Percentiles rank a stretch among this genome's conserved stretches.
phyloP scores from a whole-genome alignment of 2,329 filamentous ascomycete species.

The Diaporthe humulicola region DNA sequence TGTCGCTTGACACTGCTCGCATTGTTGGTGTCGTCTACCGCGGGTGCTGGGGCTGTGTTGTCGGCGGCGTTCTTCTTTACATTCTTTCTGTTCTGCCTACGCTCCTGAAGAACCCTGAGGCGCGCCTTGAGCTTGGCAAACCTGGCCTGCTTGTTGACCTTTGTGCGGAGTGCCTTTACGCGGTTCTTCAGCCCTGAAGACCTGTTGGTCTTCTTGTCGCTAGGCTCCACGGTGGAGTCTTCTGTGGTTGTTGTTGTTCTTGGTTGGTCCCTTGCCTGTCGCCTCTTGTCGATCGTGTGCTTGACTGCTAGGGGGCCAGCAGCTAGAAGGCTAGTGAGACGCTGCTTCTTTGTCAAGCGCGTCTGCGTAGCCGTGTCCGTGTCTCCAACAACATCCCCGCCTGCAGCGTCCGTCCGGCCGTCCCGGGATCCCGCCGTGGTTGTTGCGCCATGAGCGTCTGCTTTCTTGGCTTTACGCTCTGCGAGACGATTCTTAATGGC shows the following conservation, averaged over 20 bases:
- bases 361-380: background rate
- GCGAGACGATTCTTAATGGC: constrained; percentile 27
- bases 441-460: background rate
- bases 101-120: background rate
- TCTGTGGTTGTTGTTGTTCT: background rate
- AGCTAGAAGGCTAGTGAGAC: background rate
- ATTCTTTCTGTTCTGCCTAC: constrained; percentile 13
- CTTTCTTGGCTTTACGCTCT: constrained; percentile 24
- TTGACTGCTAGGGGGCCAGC: constrained; percentile 8
- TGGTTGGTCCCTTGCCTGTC: background rate
- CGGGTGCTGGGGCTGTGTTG: background rate
- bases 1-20: constrained; percentile 5
- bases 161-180: constrained; percentile 12
- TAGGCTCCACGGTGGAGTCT: background rate
- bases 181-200: background rate
- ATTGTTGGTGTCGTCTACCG: background rate
- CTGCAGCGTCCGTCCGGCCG: background rate
- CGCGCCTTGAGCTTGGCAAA: background rate
- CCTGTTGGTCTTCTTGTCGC: constrained; percentile 11
- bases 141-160: constrained; percentile 26
- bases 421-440: background rate
- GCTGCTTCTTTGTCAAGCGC: background rate
- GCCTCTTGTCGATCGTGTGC: background rate
- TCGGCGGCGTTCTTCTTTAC: background rate
- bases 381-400: background rate